phyloP scores from a whole-genome alignment of 331 rosid genomes.

The Erythrophleum ivorense region DNA sequence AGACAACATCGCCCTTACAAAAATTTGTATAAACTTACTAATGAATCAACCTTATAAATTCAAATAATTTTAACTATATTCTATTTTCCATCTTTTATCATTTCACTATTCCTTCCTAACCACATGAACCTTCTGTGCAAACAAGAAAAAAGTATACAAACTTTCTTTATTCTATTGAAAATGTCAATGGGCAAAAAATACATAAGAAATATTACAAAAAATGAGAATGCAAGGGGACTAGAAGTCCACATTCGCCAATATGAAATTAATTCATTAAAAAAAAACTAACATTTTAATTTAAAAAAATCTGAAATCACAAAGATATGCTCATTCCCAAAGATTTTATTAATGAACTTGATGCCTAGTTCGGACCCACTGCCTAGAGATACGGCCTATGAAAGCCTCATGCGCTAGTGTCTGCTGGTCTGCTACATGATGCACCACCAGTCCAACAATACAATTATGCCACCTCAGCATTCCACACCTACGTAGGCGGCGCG shows the following conservation, averaged over 20 bases:
- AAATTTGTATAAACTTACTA: background rate
- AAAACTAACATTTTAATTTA: background rate
- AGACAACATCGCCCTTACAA: background rate
- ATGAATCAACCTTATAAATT: background rate
- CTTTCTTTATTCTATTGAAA: background rate
- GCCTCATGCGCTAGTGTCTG: constrained; percentile 39
- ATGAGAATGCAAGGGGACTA: background rate
- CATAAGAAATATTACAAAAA: background rate
- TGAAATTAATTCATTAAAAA: background rate
- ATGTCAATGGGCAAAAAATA: background rate
- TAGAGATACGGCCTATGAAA: constrained; percentile 35
- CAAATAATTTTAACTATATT: background rate
- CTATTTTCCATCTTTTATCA: background rate
- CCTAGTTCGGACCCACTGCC: constrained; percentile 31
- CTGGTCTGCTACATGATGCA: constrained; percentile 32
- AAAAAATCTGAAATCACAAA: background rate
- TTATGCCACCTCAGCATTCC: constrained; percentile 56
- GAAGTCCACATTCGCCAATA: background rate
- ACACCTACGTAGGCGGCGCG: constrained; percentile 75
- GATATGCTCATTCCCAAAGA: background rate
- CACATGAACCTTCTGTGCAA: background rate
- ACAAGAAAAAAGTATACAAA: background rate
- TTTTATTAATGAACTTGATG: background rate
- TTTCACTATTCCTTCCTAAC: background rate
- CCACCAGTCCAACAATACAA: background rate